These are phyloP conservation scores for Globisporangium viniferum DNA, from an alignment of 352 stramenopile species.

Conservation along the genomic window DNA sequence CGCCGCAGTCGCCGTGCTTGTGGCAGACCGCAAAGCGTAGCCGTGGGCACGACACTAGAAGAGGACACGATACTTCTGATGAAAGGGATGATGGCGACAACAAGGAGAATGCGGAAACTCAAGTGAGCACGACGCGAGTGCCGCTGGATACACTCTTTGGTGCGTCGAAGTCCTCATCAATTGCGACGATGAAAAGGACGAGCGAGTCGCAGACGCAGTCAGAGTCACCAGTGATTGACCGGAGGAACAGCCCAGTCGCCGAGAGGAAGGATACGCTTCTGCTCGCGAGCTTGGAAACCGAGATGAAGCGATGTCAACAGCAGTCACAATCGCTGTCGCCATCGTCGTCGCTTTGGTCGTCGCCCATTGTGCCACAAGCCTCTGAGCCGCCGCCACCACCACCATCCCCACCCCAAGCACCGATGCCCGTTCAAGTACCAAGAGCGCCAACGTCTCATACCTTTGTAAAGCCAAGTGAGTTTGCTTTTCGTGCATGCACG, in stretches of 20 bases:
- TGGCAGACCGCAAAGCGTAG: constrained; percentile 1
- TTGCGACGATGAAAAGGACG: not conserved
- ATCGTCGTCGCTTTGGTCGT: not conserved
- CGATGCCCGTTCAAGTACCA: not conserved
- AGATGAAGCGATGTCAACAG: not conserved
- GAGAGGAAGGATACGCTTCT: not conserved
- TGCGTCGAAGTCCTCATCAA: not conserved
- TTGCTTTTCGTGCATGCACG: no score
- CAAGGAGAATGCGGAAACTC: not conserved
- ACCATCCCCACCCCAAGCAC: not conserved
- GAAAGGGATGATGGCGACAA: not conserved
- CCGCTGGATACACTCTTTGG: not conserved
- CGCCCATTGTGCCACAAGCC: not conserved
- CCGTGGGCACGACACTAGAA: not conserved
- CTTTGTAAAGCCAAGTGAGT: constrained; percentile 3
- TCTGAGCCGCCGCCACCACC: not conserved
- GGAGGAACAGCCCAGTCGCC: not conserved
- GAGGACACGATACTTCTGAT: not conserved
- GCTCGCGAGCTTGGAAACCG: not conserved
- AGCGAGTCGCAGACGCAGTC: not conserved
- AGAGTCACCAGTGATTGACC: not conserved
- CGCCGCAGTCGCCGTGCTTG: constrained; percentile 32
- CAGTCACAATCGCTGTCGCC: not conserved
- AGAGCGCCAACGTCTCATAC: not conserved
- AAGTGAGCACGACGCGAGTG: not conserved